Evolutionary conservation across 2,329 filamentous ascomycete species (phyloP), one percentile per base, ranked within the genome.

Genomic region (Arthrinium phaeospermum): DNA sequence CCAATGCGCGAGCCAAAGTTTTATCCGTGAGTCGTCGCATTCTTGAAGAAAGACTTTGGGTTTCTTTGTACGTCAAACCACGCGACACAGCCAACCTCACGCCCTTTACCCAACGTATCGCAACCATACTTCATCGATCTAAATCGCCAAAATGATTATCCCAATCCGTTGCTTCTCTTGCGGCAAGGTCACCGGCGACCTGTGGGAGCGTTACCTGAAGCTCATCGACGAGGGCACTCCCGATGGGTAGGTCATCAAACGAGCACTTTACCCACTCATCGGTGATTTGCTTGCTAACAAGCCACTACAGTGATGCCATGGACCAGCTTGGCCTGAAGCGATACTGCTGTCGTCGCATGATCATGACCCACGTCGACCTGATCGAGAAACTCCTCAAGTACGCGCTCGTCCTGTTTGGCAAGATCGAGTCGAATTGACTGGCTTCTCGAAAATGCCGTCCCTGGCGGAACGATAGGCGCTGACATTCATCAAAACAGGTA

Each of bases 331-430:
- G 95, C 72, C 93, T 97, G 80, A 96, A 94, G 85, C 91, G 96
- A 78, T 99, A 99, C 87, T 99, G 96, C 90, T 99, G 96, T 87
- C 94, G 96, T 78, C 93, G 96, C 80, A 99, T 99, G 96, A 91
- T 99, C 83, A 98, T 99, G 93, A 99, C 96, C 73, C 96, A 99
- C 85, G 96, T 99, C 79, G 96, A 99, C 83, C 88, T 99, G 74
- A 98, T 99, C 78, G 96, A 99, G 88, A 99, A 99, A 86, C 91
- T 99, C 69, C 91, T 99, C 76, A 94, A 96, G 94, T 97, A 91
- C 78, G 90, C 78, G 10, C 13, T 6, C 34, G 57, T 8, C 57
- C 34, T 64, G 37, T 71, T 51, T 53, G 14, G 44, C 53, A 12
- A 41, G 1, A 64, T 19, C 37, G 34, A 41, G 34, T 10, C 57